Evolutionary conservation across 2,329 filamentous ascomycete species (phyloP).

Genomic region (Fusarium sp.): DNA sequence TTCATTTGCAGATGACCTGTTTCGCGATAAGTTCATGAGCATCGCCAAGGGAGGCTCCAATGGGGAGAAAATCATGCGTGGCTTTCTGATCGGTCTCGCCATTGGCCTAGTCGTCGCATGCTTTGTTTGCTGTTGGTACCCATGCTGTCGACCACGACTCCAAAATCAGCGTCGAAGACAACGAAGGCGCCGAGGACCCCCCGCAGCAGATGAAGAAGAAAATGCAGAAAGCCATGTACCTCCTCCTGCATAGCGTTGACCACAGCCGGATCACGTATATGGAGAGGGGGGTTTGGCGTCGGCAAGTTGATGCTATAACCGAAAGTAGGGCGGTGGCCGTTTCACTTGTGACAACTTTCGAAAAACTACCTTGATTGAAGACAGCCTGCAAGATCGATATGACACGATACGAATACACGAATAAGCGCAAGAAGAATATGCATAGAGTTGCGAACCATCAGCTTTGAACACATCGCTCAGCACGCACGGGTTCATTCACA

Average conservation of each 20-base stretch:
- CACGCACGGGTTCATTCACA: not conserved
- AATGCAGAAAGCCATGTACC: slow-evolving; percentile 13
- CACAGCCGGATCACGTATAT: not conserved
- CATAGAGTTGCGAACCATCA: not conserved
- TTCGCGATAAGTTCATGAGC: slow-evolving; percentile 41
- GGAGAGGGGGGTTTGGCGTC: not conserved
- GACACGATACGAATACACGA: slow-evolving; percentile 1
- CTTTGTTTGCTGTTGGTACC: slow-evolving; percentile 48
- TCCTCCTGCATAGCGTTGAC: slow-evolving; percentile 10
- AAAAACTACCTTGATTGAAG: not conserved
- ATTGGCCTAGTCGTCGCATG: slow-evolving; percentile 46
- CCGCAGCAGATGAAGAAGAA: slow-evolving; percentile 28
- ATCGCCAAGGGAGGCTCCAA: slow-evolving; percentile 44
- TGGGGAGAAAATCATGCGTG: slow-evolving; percentile 46
- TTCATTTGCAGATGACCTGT: slow-evolving; percentile 40
- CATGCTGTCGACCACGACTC: slow-evolving; percentile 40
- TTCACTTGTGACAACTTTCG: not conserved
- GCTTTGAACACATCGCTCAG: not conserved
- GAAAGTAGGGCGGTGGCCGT: not conserved
- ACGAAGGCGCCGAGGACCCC: slow-evolving; percentile 29
- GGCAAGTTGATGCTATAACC: not conserved
- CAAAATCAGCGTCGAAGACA: slow-evolving; percentile 29
- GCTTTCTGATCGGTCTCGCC: slow-evolving; percentile 48
- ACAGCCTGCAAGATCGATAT: not conserved
- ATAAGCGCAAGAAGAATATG: not conserved